Percentiles rank a stretch among this genome's conserved stretches.
These are phyloP conservation scores for Xylaria intraflava DNA, from an alignment of 495 filamentous ascomycete genomes.

Conservation along the genomic window DNA sequence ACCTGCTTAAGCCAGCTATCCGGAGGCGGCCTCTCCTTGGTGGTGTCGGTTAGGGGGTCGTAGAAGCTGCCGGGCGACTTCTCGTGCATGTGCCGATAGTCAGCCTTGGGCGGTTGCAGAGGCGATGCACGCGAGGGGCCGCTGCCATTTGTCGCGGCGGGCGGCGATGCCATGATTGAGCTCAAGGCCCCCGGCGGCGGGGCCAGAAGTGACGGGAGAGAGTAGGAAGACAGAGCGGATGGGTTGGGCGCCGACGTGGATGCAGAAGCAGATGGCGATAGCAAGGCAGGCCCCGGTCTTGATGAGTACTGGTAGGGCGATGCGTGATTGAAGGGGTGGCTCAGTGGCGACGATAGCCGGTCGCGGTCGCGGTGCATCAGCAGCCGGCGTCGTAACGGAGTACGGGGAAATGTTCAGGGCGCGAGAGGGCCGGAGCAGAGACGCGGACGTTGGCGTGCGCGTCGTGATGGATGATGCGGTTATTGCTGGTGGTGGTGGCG, in stretches of 20 bases:
- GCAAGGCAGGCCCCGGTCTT: not conserved
- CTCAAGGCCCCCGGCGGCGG: constrained; percentile 28
- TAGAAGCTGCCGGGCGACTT: constrained; percentile 46
- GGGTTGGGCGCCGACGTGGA: constrained; percentile 12
- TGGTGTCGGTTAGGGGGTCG: constrained; percentile 49
- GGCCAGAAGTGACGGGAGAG: constrained; percentile 22
- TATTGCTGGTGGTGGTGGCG: not conserved
- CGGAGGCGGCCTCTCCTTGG: constrained; percentile 39
- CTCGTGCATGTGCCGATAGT: constrained; percentile 36
- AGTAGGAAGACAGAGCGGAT: not conserved
- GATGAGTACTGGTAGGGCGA: constrained; percentile 19
- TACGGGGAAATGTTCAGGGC: not conserved
- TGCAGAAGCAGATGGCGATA: constrained; percentile 7
- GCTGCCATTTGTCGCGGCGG: constrained; percentile 25
- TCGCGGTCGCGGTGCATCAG: constrained; percentile 17
- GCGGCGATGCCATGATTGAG: constrained; percentile 27
- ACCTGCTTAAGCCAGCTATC: constrained; percentile 34
- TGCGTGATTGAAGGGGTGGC: constrained; percentile 26
- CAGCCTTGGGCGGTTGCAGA: constrained; percentile 26
- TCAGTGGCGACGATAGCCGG: constrained; percentile 10
- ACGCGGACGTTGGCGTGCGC: constrained; percentile 8
- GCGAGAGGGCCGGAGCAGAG: constrained; percentile 30
- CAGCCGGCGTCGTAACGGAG: constrained; percentile 14
- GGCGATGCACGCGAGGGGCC: constrained; percentile 27
- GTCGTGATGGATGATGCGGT: not conserved